Evolutionary conservation across 164 flowering plant species (phyloP).

Genomic region (Sedum album): DNA sequence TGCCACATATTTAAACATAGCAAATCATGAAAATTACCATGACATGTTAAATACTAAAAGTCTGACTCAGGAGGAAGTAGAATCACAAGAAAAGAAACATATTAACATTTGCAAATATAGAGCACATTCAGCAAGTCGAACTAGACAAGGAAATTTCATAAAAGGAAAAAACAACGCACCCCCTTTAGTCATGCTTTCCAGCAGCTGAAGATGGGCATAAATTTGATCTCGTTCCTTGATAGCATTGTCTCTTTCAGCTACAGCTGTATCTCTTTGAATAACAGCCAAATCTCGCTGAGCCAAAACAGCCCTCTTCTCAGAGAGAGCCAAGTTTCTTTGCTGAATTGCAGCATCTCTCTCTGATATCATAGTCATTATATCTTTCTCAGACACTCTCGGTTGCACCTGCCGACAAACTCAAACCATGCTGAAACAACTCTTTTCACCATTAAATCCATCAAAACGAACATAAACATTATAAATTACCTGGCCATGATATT

Average conservation of each 20-base stretch:
- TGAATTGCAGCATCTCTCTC: constrained; percentile 41
- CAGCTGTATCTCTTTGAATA: constrained; percentile 31
- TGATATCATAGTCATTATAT: constrained; percentile 23
- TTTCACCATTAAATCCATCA: background rate
- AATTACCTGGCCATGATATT: constrained; percentile 4
- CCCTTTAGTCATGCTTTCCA: constrained; percentile 12
- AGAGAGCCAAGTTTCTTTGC: constrained; percentile 31
- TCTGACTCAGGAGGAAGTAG: too few species aligned
- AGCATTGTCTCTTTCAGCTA: constrained; percentile 30
- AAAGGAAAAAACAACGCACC: background rate
- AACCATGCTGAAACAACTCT: too few species aligned
- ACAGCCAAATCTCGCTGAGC: constrained; percentile 35
- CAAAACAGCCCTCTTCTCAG: constrained; percentile 29
- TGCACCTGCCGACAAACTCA: too few species aligned
- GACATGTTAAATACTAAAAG: too few species aligned
- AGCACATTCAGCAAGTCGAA: too few species aligned
- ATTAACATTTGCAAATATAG: background rate
- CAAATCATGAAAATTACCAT: background rate
- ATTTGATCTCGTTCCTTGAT: constrained; percentile 29
- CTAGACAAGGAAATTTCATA: too few species aligned
- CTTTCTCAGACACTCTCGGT: too few species aligned
- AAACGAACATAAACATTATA: background rate
- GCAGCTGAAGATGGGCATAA: constrained; percentile 19
- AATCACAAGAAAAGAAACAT: background rate
- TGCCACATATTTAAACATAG: background rate